Base-by-base conservation (phyloP, 139 green algal species). In the Chlamydomonas eustigma region DNA sequence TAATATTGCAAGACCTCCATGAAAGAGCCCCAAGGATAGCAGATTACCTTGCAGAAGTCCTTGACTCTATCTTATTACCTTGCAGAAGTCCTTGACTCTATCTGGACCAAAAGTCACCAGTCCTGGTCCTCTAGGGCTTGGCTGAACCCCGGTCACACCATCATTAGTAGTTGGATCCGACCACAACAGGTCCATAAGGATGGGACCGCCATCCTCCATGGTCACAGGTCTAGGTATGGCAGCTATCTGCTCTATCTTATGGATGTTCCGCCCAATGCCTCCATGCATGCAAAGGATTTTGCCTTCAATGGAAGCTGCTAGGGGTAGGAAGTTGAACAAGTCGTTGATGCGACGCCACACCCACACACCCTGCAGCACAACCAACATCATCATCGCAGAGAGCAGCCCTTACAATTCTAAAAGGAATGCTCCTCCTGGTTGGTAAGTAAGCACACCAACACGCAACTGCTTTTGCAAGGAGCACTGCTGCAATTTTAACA, bases 141-240 rank as follows among this genome's bases (percentile, higher is more conserved):
- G 94, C 87, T 97, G 95, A 82, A 98, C 90, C 6, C 94, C 93
- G 72, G 97, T 89, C 39, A 94, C 78, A 6, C 58, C 78, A 78
- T 99, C 96, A 81, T 98, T 98, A 75, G 94, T 97, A 77, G 96
- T 99, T 75, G 96, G 96, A 79, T 99, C 96, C 25, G 71, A 85
- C 96, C 96, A 99, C 58, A 99, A 85, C 71, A 99, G 88, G 84
- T 99, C 96, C 96, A 98, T 99, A 3, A 99, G 90, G 75, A 97
- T 50, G 3, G 71, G 74, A 35, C 84, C 89, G 30, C 92, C 93
- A 25, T 93, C 88, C 82, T 99, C 94, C 95, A 99, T 98, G 22
- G 91, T 97, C 37, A 97, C 83, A 8, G 96, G 96, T 34, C 96
- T 88, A 75, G 94, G 77, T 58, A 99, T 87, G 65, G 78, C 86